Base-by-base conservation (phyloP, 116 monocot species). In the Dioscorea cayenensis region DNA sequence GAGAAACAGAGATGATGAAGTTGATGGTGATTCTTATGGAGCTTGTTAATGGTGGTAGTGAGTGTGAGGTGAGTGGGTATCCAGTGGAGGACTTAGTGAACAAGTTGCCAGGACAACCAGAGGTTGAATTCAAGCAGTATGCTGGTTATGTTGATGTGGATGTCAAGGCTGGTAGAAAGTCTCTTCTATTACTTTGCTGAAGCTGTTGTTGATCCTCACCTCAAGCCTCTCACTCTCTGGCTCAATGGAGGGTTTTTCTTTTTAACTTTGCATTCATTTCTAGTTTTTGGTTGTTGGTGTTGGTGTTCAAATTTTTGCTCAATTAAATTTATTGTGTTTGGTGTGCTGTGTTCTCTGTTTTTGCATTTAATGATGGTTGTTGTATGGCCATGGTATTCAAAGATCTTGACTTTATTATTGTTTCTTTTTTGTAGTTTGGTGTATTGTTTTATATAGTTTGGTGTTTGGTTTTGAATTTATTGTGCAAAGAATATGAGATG, bases 141-240 rank as follows among this genome's bases (percentile, higher is more conserved):
- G 80, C 90, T 8, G 90, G 90, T 70, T 87, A 90, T 71, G 80
- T 90, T 3, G 84, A 78, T 73, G 84, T 90, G 66, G 84, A 90
- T 63, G 76, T 58, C 59, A 74, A 76, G 43, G 77, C 82, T 21
- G 90, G 90, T 59, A 84, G 82, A 77, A n/a, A 87, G 83, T 61
- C 87, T 90, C 25, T 90, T 90, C 74, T 90, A 90, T 76, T 90
- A 87, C 66, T 90, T 90, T 51, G 80, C 78, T 13, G 87, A 90
- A 76, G 90, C 90, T 23, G 72, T 77, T 32, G 82, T 62, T 20
- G 78, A 82, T 63, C 64, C 84, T 10, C 51, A 78, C 62, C 65
- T 60, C 51, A 90, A 87, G 76, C 90, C 90, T 23, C 79, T 90
- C 70, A 80, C 87, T 21, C 84, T 90, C n/a, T 90, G 90, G 90